phyloP scores from a whole-genome alignment of 2,329 filamentous ascomycete genomes.

The Xylariaceae sp. region DNA sequence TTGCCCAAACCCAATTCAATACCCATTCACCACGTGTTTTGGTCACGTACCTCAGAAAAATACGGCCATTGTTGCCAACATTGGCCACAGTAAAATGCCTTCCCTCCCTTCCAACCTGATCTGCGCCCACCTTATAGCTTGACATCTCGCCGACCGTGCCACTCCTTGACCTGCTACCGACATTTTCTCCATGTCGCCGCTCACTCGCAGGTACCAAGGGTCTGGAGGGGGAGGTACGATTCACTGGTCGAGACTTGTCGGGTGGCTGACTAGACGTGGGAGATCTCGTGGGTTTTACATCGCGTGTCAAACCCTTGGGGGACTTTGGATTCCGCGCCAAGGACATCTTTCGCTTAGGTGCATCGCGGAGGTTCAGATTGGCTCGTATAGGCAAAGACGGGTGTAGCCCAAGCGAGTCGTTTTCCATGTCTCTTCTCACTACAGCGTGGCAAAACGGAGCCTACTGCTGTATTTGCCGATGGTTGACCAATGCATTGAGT shows the following conservation, averaged over 20 bases:
- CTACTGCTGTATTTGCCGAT: slow-evolving; percentile 23
- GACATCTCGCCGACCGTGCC: slow-evolving; percentile 52
- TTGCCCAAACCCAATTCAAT: no score
- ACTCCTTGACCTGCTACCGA: slow-evolving; percentile 41
- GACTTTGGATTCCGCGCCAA: slow-evolving; percentile 21
- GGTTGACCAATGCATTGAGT: slow-evolving; percentile 30
- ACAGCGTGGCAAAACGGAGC: slow-evolving; percentile 28
- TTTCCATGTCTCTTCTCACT: slow-evolving; percentile 32
- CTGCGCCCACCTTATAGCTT: slow-evolving; percentile 57
- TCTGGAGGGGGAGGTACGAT: slow-evolving; percentile 24
- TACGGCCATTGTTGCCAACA: slow-evolving; percentile 77
- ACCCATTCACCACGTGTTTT: neutral
- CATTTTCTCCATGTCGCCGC: slow-evolving; percentile 24
- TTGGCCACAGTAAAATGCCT: slow-evolving; percentile 77
- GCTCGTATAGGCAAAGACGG: slow-evolving; percentile 23
- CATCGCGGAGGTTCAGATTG: slow-evolving; percentile 23
- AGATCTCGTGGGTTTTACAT: slow-evolving; percentile 22
- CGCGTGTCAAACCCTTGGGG: slow-evolving; percentile 16
- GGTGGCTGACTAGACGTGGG: slow-evolving; percentile 15
- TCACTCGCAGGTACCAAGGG: slow-evolving; percentile 27
- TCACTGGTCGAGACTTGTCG: slow-evolving; percentile 20
- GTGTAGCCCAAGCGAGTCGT: slow-evolving; percentile 23
- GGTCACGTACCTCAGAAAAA: slow-evolving; percentile 72
- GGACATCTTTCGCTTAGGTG: slow-evolving; percentile 19
- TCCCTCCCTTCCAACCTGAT: slow-evolving; percentile 59